phyloP scores from a whole-genome alignment of 2,329 filamentous ascomycete genomes.

The Phaeoacremonium minimum region DNA sequence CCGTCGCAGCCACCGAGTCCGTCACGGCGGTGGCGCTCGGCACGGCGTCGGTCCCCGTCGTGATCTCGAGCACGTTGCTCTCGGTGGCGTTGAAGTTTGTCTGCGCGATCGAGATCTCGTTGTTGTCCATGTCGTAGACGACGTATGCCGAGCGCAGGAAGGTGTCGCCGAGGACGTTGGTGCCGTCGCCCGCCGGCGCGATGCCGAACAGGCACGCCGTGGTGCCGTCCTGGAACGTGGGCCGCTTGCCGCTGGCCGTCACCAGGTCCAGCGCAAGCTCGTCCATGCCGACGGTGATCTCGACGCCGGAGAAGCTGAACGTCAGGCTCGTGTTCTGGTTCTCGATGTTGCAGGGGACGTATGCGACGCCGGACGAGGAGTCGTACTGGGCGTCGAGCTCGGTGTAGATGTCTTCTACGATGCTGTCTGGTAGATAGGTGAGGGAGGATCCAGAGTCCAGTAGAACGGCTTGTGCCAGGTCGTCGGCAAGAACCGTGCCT shows the following conservation, averaged over 20 bases:
- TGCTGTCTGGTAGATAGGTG: conserved; percentile 59
- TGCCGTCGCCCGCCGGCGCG: conserved; percentile 48
- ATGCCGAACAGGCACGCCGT: conserved; percentile 65
- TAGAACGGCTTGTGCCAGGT: conserved; percentile 57
- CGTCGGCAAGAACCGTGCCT: conserved; percentile 32
- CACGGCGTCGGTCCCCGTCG: conserved; percentile 39
- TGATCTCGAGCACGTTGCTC: conserved; percentile 51
- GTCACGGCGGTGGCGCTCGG: conserved; percentile 49
- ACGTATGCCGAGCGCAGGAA: conserved; percentile 73
- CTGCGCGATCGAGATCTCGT: conserved; percentile 67
- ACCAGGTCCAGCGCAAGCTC: conserved; percentile 55
- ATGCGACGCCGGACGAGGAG: conserved; percentile 45
- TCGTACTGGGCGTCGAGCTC: conserved; percentile 57
- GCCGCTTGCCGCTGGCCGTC: conserved; percentile 38
- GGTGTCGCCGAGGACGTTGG: conserved; percentile 67
- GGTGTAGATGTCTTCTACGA: conserved; percentile 51
- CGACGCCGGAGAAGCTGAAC: conserved; percentile 50
- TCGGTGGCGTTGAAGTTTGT: conserved; percentile 55
- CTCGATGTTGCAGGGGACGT: conserved; percentile 55
- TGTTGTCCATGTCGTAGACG: conserved; percentile 69
- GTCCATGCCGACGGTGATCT: conserved; percentile 51
- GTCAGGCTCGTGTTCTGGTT: conserved; percentile 34
- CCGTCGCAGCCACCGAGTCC: conserved; percentile 45
- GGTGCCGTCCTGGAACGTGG: conserved; percentile 47
- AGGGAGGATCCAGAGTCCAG: conserved; percentile 69